phyloP scores from a whole-genome alignment of 257 asterid species.

The Lantana camara region DNA sequence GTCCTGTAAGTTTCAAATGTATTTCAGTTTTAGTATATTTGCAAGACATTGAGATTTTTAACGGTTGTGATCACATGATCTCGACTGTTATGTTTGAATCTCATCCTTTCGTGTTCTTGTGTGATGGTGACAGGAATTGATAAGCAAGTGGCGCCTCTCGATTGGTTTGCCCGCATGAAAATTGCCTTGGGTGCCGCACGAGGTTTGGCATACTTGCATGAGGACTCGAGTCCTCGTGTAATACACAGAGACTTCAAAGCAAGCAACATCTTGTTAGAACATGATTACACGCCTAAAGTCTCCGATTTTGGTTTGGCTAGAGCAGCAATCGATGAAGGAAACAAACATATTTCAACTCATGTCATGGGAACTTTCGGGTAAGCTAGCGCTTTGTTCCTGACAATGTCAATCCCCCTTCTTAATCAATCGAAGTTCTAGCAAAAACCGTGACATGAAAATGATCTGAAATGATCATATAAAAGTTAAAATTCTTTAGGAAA shows the following conservation, averaged over 20 bases:
- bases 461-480: too few species aligned
- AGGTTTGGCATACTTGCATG: constrained; percentile 91
- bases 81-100: too few species aligned
- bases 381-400: constrained; percentile 7
- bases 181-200: constrained; percentile 92
- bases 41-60: too few species aligned
- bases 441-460: too few species aligned
- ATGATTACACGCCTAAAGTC: constrained; percentile 86
- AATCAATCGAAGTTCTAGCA: too few species aligned
- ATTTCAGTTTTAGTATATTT: too few species aligned
- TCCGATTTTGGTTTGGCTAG: constrained; percentile 97
- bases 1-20: too few species aligned
- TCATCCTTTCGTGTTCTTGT: neutral
- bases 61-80: too few species aligned
- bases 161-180: constrained; percentile 82
- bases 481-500: too few species aligned
- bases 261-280: constrained; percentile 82
- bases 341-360: constrained; percentile 77
- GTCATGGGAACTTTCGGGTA: constrained; percentile 99
- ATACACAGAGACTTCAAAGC: constrained; percentile 97
- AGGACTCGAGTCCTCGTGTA: constrained; percentile 96
- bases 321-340: constrained; percentile 78
- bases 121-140: constrained; percentile 54
- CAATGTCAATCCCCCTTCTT: too few species aligned
- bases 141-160: constrained; percentile 69